Evolutionary conservation across 202 grass and related monocot species (phyloP), one percentile per base, ranked within the genome.

Genomic region (Bolboschoenoplectus hybrid): DNA sequence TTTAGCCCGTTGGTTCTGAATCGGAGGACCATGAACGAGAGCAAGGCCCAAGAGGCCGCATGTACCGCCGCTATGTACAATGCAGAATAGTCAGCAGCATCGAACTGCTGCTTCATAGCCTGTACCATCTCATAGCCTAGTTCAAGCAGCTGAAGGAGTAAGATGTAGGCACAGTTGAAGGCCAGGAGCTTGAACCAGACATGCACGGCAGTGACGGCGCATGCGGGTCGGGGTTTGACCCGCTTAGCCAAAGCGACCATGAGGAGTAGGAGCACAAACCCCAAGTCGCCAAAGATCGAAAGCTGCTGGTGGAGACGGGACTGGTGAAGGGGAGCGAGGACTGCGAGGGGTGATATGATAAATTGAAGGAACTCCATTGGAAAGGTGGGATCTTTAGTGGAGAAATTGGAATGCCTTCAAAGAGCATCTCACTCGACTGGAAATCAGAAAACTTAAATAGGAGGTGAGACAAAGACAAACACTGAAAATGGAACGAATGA

Each of bases 1-100:
- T 11, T 71, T 60, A 87, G 81, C 5, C 77, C 77, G 47, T 82
- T 66, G 60, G 81, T 49, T 87, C 89, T 92, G 14, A 87, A 92
- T 63, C 85, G 92, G 38, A 92, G 32, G 3, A 92, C 86, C 26
- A 89, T 91, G 78, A 88, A 89, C 32, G 89, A 76, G 17, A 96
- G 86, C 50, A 87, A 47, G 5, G 86, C 50, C 93, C 93, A 99
- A 8, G 92, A 86, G 75, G 90, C 53, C 75, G 82, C 86, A 89
- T 94, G 91, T 38, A 91, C 93, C 5, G 57, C 86, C 11, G 93
- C 87, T 74, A 90, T 76, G 35, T 86, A 91, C 71, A 94, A 83
- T 45, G 85, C 74, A 9, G 67, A 45, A 43, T 67, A 86, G 20
- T 49, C 11, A 5, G 50, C 43, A 8, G 77, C 43, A 56, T 63